Evolutionary conservation across 1,284 basidiomycete genomes (phyloP), one percentile per base, ranked within the genome.

Genomic region (Cryptococcus sp.): DNA sequence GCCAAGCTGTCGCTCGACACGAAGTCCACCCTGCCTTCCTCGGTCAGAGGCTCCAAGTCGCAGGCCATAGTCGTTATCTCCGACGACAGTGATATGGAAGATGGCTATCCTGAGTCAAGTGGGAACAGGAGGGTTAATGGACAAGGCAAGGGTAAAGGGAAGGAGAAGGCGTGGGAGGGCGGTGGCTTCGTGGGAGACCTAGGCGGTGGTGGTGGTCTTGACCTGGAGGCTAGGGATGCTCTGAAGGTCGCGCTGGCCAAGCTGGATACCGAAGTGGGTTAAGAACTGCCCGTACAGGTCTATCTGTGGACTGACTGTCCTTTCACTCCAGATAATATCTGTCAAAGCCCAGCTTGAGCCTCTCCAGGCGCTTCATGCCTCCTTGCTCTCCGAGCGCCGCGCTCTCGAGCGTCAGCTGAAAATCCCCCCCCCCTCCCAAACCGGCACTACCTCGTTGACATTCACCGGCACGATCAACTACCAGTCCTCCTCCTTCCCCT

Each of bases 261-360:
- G 51, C 55, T 75, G 4, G 75, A 73, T 48, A 42, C 54, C 9
- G 72, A 75, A 60, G 72, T 72, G 42, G 58, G 67, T 51, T n/a
- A n/a, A n/a, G n/a, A n/a, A n/a, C n/a, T n/a, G n/a, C 18, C 20
- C 21, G 20, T 35, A 18, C 13, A 33, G 5, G 28, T 33, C 28
- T 4, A 33, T 9, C 28, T 4, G 9, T 33, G 28, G 4, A 33
- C 28, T 4, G 9, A 33, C 28, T 33, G 28, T 5, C 28, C 28
- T 38, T 16, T 28, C 9, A 4, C 21, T 33, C 8, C 55, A 75
- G 72, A 71, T 73, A 45, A 56, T 59, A 50, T 67, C 65, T 2
- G 64, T 75, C 3, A 56, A 48, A 40, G 65, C 57, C 2, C 69
- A 75, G 50, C 55, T 75, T 11, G 49, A 63, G 51, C 70, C 70